Evolutionary conservation across 257 asterid species (phyloP), one percentile per base, ranked within the genome.

Genomic region (Gentiana macrophylla): DNA sequence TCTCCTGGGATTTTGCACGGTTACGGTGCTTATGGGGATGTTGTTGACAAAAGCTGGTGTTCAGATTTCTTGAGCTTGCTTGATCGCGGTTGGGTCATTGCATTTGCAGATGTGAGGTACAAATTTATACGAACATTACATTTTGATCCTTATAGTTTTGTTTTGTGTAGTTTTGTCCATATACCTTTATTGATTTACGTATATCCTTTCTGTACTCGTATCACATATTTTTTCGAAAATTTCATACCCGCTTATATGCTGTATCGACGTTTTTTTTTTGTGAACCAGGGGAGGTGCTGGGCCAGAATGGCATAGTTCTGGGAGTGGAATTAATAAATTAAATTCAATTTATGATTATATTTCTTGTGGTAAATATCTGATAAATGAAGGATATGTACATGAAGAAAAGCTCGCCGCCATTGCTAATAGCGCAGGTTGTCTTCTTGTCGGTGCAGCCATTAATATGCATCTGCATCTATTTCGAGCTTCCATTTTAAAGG

Each of bases 51-150:
- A 68, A 83, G 88, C 73, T 91, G 98, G 97, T 91, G 93, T 74
- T 57, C 81, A 4, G 86, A 87, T 54, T 94, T 77, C 55, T 69
- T 91, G 60, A 83, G 95, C 82, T 78, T 91, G 49, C 94, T 91
- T 32, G 90, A 91, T 66, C 84, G 88, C 50, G 98, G 98, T 52
- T 91, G 98, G 98, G 61, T 85, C 63, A 74, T 87, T 61, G 97
- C 94, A 57, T 91, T 78, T 72, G 94, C 98, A 15, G 98, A 91
- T 67, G 95, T 83, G 61, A 87, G 98, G 96, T 91, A 74, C 37
- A 9, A 24, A 24, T 24, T 24, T 24, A 24, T 24, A 24, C 24
- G 24, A 24, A 24, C 24, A 24, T 24, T 24, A 24, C 24, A 24
- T 24, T 24, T 24, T 24, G 24, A 24, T 24, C 24, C 24, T 24